These are phyloP conservation scores for Lentinula detonsa DNA, from an alignment of 768 basidiomycete species.

Conservation along the genomic window DNA sequence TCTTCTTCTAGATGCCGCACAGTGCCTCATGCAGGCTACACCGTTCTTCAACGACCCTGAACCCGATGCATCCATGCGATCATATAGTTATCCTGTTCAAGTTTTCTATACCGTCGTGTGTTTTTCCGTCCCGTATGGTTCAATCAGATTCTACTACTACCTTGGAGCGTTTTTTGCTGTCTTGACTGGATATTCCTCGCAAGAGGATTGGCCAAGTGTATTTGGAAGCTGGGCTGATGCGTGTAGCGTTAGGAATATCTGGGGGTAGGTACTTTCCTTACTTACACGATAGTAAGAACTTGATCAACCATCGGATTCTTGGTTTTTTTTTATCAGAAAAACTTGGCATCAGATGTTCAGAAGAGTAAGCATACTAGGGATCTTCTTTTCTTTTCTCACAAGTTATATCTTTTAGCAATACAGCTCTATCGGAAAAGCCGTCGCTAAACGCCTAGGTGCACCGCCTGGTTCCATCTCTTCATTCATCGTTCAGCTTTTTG, in stretches of 20 bases:
- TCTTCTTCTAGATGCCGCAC: not conserved
- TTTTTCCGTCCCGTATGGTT: not conserved
- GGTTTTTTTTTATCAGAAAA: not conserved
- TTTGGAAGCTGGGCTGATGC: constrained; percentile 1
- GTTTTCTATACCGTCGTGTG: not conserved
- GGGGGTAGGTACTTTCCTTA: not conserved
- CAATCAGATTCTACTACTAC: not conserved
- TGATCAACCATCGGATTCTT: too few relatives aligned
- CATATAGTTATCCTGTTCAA: not conserved
- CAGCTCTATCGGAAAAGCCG: not conserved
- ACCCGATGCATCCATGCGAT: not conserved
- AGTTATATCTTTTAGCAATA: not conserved
- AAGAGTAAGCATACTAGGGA: not conserved
- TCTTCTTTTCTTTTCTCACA: not conserved
- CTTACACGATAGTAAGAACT: not conserved
- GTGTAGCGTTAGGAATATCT: not conserved
- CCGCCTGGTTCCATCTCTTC: not conserved
- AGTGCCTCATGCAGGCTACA: not conserved
- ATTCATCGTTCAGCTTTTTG: not conserved
- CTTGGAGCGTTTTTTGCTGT: not conserved
- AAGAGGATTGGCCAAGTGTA: not conserved
- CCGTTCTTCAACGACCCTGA: not conserved
- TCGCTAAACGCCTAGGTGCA: not conserved
- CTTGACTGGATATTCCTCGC: not conserved
- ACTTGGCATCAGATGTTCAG: not conserved